These are phyloP conservation scores for Arthrobotrys entomopaga DNA, from an alignment of 2,329 filamentous ascomycete genomes.

Conservation along the genomic window DNA sequence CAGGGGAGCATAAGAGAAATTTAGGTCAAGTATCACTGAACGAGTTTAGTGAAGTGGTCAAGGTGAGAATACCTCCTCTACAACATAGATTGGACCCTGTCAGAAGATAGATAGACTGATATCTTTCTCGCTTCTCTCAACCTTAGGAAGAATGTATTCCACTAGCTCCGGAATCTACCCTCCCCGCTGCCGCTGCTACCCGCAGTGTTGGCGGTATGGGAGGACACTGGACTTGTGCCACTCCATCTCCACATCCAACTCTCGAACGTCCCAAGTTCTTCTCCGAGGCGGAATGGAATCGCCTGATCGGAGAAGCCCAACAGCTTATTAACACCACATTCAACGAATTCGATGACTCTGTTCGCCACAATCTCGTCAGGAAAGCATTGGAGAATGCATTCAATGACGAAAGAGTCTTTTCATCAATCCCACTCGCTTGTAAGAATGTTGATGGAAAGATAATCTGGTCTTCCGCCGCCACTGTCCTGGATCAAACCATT, in stretches of 20 bases:
- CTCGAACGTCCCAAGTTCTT: conserved; percentile 57
- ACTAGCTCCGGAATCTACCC: conserved; percentile 23
- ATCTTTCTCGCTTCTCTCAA: background rate
- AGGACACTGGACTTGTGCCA: conserved; percentile 59
- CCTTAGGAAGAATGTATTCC: conserved; percentile 15
- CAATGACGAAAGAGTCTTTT: conserved; percentile 9
- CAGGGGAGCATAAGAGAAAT: conserved; percentile 59
- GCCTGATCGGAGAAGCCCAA: conserved; percentile 13
- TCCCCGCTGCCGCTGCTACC: conserved; percentile 55
- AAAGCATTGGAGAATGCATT: conserved; percentile 22
- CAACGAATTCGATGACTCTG: conserved; percentile 35
- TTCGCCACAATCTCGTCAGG: conserved; percentile 50
- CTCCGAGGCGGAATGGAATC: conserved; percentile 47
- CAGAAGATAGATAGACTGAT: too few species aligned
- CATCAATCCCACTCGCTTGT: conserved; percentile 56
- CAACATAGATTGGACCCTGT: too few species aligned
- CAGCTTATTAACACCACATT: conserved; percentile 44
- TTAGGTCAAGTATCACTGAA: conserved; percentile 22
- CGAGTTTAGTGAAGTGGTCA: conserved; percentile 30
- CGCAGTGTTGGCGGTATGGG: conserved; percentile 58
- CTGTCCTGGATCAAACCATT: conserved; percentile 52
- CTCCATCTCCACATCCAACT: conserved; percentile 36
- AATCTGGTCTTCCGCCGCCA: conserved; percentile 57
- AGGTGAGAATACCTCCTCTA: background rate
- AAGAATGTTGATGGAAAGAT: conserved; percentile 46